Conservation (phyloP, 2,329 filamentous ascomycete species). For the Aspergillus intermedius region DNA sequence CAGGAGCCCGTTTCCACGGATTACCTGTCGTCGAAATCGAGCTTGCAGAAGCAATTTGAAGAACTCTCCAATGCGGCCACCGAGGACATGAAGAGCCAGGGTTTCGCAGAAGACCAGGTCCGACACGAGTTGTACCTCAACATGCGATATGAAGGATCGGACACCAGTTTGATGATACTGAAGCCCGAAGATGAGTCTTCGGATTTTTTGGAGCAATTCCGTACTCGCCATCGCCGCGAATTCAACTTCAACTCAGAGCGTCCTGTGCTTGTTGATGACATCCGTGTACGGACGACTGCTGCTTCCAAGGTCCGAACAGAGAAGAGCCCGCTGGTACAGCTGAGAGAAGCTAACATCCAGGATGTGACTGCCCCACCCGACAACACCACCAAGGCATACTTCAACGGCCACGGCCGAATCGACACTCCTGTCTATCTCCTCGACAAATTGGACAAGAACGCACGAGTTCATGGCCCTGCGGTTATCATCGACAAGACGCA, state of each 20-base stretch:
- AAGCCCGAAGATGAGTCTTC: slow-evolving; percentile 67
- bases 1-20: slow-evolving; percentile 55
- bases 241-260: slow-evolving; percentile 85
- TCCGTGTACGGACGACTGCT: slow-evolving; percentile 80
- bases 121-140: slow-evolving; percentile 41
- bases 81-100: slow-evolving; percentile 37
- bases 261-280: slow-evolving; percentile 82
- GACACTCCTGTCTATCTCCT: slow-evolving; percentile 33
- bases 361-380: slow-evolving; percentile 57
- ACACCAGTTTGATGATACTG: slow-evolving; percentile 45
- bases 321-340: slow-evolving; percentile 68
- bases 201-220: slow-evolving; percentile 76
- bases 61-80: slow-evolving; percentile 61
- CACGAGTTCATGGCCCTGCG: slow-evolving; percentile 57
- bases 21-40: slow-evolving; percentile 38
- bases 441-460: slow-evolving; percentile 26
- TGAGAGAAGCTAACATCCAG: slow-evolving; percentile 32
- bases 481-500: slow-evolving; percentile 69
- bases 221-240: slow-evolving; percentile 80
- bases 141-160: slow-evolving; percentile 46
- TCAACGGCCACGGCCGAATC: slow-evolving; percentile 25
- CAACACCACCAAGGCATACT: slow-evolving; percentile 34
- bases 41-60: slow-evolving; percentile 64
- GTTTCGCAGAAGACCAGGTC: slow-evolving; percentile 38
- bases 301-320: slow-evolving; percentile 52